These are phyloP conservation scores for Monilinia fructicola DNA, from an alignment of 2,329 filamentous ascomycete genomes.

Conservation along the genomic window DNA sequence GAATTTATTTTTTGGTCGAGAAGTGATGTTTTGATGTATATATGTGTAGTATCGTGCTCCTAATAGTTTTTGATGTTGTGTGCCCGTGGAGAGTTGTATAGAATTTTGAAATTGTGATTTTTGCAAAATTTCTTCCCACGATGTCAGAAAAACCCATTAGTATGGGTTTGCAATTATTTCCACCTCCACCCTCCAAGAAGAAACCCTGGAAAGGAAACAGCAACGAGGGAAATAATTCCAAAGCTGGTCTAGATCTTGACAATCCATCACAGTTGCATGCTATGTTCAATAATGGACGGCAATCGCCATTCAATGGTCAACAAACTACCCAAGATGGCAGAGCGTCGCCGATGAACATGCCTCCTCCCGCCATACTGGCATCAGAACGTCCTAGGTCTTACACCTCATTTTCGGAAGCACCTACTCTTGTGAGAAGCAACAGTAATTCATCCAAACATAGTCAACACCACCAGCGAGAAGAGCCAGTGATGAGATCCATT, in stretches of 20 bases:
- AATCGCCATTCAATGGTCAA: conserved; percentile 30
- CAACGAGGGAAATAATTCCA: conserved; percentile 33
- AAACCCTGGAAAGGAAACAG: conserved; percentile 36
- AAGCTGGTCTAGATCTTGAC: conserved; percentile 32
- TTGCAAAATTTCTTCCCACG: conserved; percentile 21
- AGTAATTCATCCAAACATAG: conserved; percentile 55
- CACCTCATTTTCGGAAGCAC: conserved; percentile 53
- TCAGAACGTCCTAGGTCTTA: conserved; percentile 46
- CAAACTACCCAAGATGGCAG: conserved; percentile 28
- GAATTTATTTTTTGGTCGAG: conserved; percentile 4
- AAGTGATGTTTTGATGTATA: conserved; percentile 20
- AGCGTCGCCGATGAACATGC: conserved; percentile 31
- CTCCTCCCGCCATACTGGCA: conserved; percentile 34
- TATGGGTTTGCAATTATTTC: conserved; percentile 40
- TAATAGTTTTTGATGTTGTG: conserved; percentile 2
- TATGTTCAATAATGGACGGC: conserved; percentile 27
- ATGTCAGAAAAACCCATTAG: conserved; percentile 37
- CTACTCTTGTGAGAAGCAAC: conserved; percentile 50
- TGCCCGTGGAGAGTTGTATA: conserved; percentile 8
- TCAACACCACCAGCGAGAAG: conserved; percentile 52
- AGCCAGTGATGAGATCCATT: conserved; percentile 63
- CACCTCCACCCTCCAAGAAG: conserved; percentile 37
- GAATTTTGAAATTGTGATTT: conserved; percentile 14
- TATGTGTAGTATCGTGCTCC: conserved; percentile 22
- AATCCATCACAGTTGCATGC: conserved; percentile 30